Evolutionary conservation across 1,139 yeast species (phyloP).

Genomic region (Tardiomyces blankii): DNA sequence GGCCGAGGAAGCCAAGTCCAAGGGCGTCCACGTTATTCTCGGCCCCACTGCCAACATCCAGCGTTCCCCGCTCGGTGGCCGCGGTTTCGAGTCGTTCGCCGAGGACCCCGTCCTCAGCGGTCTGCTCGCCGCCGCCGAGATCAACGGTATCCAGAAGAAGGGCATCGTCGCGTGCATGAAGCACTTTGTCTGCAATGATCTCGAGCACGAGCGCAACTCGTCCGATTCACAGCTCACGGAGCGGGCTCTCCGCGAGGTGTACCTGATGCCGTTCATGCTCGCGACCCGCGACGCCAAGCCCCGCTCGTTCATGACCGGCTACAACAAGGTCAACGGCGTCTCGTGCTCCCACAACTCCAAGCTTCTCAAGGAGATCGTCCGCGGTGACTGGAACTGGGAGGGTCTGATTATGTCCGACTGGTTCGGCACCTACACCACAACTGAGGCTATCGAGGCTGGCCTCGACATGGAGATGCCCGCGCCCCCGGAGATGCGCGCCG

Average conservation of each 20-base stretch:
- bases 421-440: conserved; percentile 46
- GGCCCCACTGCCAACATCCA: conserved; percentile 49
- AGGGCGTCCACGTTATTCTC: conserved; percentile 38
- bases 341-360: conserved; percentile 40
- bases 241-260: conserved; percentile 51
- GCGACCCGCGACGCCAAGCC: conserved; percentile 43
- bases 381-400: conserved; percentile 46
- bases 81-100: conserved; percentile 51
- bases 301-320: conserved; percentile 45
- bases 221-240: conserved; percentile 40
- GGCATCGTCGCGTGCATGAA: conserved; percentile 47
- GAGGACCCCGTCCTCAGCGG: conserved; percentile 55
- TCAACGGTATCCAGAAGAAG: conserved; percentile 43
- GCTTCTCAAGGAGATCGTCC: conserved; percentile 34
- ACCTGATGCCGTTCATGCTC: conserved; percentile 50
- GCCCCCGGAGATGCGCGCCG: conserved; percentile 37
- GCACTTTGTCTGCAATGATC: conserved; percentile 51
- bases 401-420: conserved; percentile 54
- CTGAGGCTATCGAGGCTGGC: conserved; percentile 42
- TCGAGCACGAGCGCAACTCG: conserved; percentile 43
- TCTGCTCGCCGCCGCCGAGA: conserved; percentile 35
- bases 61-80: conserved; percentile 53
- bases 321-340: conserved; percentile 48
- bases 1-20: conserved; percentile 40
- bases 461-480: conserved; percentile 58